phyloP scores from a whole-genome alignment of 164 flowering plant genomes.

The Aristolochia californica region DNA sequence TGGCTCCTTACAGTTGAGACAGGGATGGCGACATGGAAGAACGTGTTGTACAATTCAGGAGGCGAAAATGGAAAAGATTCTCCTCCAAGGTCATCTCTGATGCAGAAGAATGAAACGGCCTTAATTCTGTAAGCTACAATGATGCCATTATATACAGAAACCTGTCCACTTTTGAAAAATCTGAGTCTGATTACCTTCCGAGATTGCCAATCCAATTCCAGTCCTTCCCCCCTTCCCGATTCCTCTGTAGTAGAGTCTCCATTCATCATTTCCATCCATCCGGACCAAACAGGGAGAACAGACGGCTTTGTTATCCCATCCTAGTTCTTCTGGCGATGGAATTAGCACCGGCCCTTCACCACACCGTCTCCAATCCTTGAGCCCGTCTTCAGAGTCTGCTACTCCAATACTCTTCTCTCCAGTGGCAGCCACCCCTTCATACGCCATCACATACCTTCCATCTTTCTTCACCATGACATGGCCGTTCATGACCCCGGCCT shows the following conservation, averaged over 20 bases:
- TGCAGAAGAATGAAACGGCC: too few species aligned
- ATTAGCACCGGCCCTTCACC: conserved; percentile 28
- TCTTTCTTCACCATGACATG: conserved; percentile 38
- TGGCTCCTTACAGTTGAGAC: too few species aligned
- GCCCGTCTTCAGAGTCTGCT: conserved; percentile 62
- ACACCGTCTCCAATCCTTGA: conserved; percentile 55
- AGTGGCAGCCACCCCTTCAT: conserved; percentile 58
- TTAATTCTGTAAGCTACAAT: too few species aligned
- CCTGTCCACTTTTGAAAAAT: conserved; percentile 57
- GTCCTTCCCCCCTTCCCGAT: conserved; percentile 38
- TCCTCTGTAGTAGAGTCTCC: conserved; percentile 84
- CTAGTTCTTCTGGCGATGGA: conserved; percentile 24
- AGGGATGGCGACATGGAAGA: too few species aligned
- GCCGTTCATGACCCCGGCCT: conserved; percentile 44
- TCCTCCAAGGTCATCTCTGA: too few species aligned
- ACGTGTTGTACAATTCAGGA: too few species aligned
- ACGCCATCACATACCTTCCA: conserved; percentile 69
- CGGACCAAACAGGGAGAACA: conserved; percentile 67
- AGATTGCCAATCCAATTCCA: conserved; percentile 78
- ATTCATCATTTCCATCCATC: conserved; percentile 59
- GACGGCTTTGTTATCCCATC: conserved; percentile 60
- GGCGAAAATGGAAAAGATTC: too few species aligned
- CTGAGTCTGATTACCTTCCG: conserved; percentile 32
- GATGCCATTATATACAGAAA: conserved; percentile 20
- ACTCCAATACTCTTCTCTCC: conserved; percentile 63